Evolutionary conservation across 1,284 basidiomycete species (phyloP), one percentile per base, ranked within the genome.

Genomic region (Apiotrichum mycotoxinovorans): DNA sequence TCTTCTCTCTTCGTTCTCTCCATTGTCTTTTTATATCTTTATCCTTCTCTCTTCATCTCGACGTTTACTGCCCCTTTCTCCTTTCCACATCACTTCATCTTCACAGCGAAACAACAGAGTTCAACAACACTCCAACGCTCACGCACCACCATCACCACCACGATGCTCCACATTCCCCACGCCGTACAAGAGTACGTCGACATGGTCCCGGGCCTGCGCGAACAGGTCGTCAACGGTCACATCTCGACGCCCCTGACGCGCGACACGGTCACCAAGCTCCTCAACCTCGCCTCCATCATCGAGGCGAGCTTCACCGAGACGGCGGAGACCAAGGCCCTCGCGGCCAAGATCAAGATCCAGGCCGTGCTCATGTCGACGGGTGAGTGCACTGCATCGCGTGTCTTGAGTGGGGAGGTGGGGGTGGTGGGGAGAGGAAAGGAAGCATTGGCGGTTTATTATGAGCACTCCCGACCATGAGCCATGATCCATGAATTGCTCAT

Each of bases 341-440:
- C 27, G 15, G 18, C 12, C 33, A 48, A 37, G 46, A 20, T 48
- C 33, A 48, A 48, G 46, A 48, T 48, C 46, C 46, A 48, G 46
- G 46, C 46, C 1, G 46, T 48, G 20, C 34, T 48, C 4, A 30
- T 48, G n/a, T 48, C 46, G 4, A 23, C 12, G 11, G 46, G 46
- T 48, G 46, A 48, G 46, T 48, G 14, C 40, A n/a, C n/a, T n/a
- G n/a, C n/a, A 18, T 15, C 22, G 23, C 22, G 20, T 14, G 37
- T 14, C 23, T 42, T 17, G 41, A 3, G 41, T 3, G 42, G 23
- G 8, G 4, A 10, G 8, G 27, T 7, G 18, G n/a, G n/a, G 23
- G 5, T 11, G n/a, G 1, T 2, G n/a, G 20, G 40, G n/a, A 22
- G 9, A 11, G 20, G 20, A 35, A 11, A n/a, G n/a, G n/a, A n/a